phyloP scores from a whole-genome alignment of 2,329 filamentous ascomycete species.

The Arthrinium phaeospermum region DNA sequence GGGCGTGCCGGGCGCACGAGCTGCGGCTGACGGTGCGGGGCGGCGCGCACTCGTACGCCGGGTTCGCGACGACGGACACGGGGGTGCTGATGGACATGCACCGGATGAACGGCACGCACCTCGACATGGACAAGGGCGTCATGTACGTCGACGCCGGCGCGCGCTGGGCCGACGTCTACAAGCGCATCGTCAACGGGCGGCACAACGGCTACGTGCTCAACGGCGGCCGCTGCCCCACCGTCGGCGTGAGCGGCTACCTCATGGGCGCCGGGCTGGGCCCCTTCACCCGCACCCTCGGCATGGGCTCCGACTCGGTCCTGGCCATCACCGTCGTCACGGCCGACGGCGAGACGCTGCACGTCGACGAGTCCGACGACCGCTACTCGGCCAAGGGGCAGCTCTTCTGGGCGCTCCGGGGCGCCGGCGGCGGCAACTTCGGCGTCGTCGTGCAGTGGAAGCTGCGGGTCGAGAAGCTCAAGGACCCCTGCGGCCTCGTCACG shows the following conservation, averaged over 20 bases:
- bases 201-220: slow-evolving; percentile 34
- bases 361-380: slow-evolving; percentile 26
- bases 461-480: slow-evolving; percentile 27
- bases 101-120: slow-evolving; percentile 35
- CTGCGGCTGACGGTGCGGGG: slow-evolving; percentile 36
- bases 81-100: slow-evolving; percentile 39
- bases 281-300: slow-evolving; percentile 42
- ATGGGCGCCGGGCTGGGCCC: slow-evolving; percentile 44
- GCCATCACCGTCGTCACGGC: slow-evolving; percentile 43
- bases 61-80: slow-evolving; percentile 35
- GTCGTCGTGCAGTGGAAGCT: slow-evolving; percentile 42
- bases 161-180: slow-evolving; percentile 41
- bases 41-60: slow-evolving; percentile 40
- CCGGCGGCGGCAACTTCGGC: slow-evolving; percentile 48
- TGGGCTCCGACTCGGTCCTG: slow-evolving; percentile 43
- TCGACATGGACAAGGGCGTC: slow-evolving; percentile 28
- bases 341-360: slow-evolving; percentile 30
- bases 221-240: slow-evolving; percentile 41
- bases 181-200: slow-evolving; percentile 32
- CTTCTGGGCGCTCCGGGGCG: slow-evolving; percentile 48
- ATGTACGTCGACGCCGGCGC: slow-evolving; percentile 36
- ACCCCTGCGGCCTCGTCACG: slow-evolving; percentile 26
- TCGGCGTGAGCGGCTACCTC: slow-evolving; percentile 46
- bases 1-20: slow-evolving; percentile 18
- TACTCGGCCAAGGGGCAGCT: slow-evolving; percentile 34